Conservation (phyloP, 768 basidiomycete genomes). For the Suillus occidentalis region DNA sequence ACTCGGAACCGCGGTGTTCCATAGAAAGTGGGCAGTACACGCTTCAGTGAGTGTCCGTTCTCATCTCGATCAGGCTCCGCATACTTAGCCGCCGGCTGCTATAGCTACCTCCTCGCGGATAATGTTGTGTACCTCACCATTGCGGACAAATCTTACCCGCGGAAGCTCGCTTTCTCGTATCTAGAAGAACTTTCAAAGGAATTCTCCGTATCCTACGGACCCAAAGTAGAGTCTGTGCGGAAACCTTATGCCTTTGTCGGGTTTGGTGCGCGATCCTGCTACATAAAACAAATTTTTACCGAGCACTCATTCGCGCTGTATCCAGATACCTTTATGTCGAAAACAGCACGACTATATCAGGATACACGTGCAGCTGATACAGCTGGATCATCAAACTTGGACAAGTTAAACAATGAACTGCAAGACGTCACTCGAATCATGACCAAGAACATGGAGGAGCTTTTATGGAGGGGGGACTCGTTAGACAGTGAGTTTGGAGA, state of each 20-base stretch:
- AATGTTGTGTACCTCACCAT: conserved; percentile 96
- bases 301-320: conserved; percentile 7
- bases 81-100: conserved; percentile 9
- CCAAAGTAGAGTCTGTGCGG: conserved; percentile 87
- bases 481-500: conserved; percentile 71
- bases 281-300: neutral
- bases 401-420: conserved; percentile 91
- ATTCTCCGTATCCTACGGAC: conserved; percentile 88
- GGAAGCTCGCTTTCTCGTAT: conserved; percentile 97
- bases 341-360: conserved; percentile 91
- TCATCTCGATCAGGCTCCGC: conserved; percentile 1
- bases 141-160: conserved; percentile 94
- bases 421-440: conserved; percentile 99
- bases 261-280: conserved; percentile 66
- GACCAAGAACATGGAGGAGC: conserved; percentile 99
- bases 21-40: conserved; percentile 96
- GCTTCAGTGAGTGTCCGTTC: conserved; percentile 72
- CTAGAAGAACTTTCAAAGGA: conserved; percentile 97
- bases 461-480: conserved; percentile 97
- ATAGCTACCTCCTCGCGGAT: conserved; percentile 90
- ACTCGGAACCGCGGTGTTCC: conserved; percentile 93
- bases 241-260: conserved; percentile 99
- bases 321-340: conserved; percentile 97
- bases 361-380: conserved; percentile 87
- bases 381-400: conserved; percentile 64